phyloP scores from a whole-genome alignment of 495 filamentous ascomycete genomes.

The Tuber borchii region DNA sequence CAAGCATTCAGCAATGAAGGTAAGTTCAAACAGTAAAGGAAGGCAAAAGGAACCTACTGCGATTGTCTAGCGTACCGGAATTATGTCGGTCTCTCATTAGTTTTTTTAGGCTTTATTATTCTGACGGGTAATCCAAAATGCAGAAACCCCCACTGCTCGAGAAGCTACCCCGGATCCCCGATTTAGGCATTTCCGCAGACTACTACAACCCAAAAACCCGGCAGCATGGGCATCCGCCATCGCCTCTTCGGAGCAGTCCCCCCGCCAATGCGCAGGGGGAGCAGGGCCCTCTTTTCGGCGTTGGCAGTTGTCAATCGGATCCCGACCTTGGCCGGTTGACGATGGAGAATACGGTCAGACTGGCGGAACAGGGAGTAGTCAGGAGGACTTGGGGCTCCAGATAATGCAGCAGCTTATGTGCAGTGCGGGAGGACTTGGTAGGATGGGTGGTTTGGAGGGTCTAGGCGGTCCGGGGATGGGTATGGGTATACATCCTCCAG shows the following conservation, averaged over 20 bases:
- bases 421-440: constrained; percentile 19
- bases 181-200: constrained; percentile 66
- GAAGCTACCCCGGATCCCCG: constrained; percentile 54
- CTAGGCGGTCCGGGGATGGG: constrained; percentile 32
- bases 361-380: constrained; percentile 7
- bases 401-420: constrained; percentile 39
- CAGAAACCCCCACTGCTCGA: constrained; percentile 10
- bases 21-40: constrained; percentile 11
- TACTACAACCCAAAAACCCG: constrained; percentile 46
- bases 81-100: background rate
- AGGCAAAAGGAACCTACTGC: background rate
- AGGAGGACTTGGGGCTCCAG: constrained; percentile 39
- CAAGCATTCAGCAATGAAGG: no score
- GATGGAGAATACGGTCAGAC: constrained; percentile 16
- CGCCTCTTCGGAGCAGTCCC: background rate
- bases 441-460: constrained; percentile 24
- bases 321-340: constrained; percentile 26
- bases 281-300: background rate
- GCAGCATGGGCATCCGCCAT: constrained; percentile 9
- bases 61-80: background rate
- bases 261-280: background rate
- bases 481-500: constrained; percentile 23
- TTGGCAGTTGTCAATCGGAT: constrained; percentile 13
- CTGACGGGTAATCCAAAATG: background rate
- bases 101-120: background rate